Conservation (phyloP, 176 grass and related monocot species). For the Paspalum notatum region DNA sequence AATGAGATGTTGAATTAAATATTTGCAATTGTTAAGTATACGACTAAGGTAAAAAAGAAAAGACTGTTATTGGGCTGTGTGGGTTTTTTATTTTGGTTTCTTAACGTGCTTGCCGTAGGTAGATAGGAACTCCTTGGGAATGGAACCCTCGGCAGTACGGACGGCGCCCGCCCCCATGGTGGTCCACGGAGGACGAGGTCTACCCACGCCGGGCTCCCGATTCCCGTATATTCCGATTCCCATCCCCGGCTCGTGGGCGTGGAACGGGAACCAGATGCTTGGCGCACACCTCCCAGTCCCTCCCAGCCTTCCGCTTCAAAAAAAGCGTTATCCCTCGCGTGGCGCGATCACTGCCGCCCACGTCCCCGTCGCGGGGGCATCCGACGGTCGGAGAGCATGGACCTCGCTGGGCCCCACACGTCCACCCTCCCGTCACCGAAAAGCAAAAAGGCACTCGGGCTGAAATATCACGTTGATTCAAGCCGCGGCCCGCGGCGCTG, state of each 20-base stretch:
- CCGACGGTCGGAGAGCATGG: background rate
- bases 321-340: slow-evolving; percentile 35
- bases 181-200: slow-evolving; percentile 28
- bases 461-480: background rate
- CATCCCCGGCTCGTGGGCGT: background rate
- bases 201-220: background rate
- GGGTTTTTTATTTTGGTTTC: no score
- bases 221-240: slow-evolving; percentile 37
- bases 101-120: no score
- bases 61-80: no score
- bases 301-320: slow-evolving; percentile 34
- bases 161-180: background rate
- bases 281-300: background rate
- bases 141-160: background rate
- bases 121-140: no score
- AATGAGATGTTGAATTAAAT: no score
- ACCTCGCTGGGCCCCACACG: background rate
- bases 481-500: background rate
- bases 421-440: slow-evolving; percentile 24
- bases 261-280: slow-evolving; percentile 30
- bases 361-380: background rate
- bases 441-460: slow-evolving; percentile 10
- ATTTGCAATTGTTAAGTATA: no score
- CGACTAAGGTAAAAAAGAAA: no score
- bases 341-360: background rate